Percentiles rank a stretch among this genome's conserved stretches.
phyloP scores from a whole-genome alignment of 73 alveolate genomes.

The Paramecium bursaria region DNA sequence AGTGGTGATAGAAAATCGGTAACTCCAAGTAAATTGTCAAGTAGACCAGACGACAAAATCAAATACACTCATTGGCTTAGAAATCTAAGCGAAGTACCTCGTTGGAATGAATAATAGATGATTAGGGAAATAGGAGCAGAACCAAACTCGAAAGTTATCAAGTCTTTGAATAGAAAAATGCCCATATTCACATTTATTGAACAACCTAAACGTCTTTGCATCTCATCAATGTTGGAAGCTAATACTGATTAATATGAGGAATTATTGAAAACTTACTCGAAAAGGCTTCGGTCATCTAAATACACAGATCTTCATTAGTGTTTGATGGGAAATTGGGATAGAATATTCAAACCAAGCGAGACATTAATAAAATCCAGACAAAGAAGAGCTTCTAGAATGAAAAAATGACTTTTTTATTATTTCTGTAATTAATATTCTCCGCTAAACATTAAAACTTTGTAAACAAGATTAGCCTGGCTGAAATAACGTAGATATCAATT shows the following conservation, averaged over 20 bases:
- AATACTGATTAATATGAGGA: constrained; percentile 21
- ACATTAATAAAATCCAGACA: too few relatives aligned
- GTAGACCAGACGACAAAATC: background rate
- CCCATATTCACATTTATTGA: background rate
- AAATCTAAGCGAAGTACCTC: constrained; percentile 2
- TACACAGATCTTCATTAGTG: constrained; percentile 28
- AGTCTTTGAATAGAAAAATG: background rate
- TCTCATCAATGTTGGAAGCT: constrained; percentile 29
- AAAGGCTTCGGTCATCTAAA: constrained; percentile 39
- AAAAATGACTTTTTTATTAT: too few relatives aligned
- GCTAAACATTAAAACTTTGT: too few relatives aligned
- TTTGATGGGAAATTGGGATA: constrained; percentile 55
- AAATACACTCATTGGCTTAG: constrained; percentile 1
- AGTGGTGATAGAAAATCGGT: constrained; percentile 5
- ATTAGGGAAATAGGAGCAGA: constrained; percentile 16
- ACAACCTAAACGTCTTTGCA: background rate
- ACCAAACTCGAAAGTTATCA: constrained; percentile 3
- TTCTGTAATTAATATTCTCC: too few relatives aligned
- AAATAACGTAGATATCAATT: too few relatives aligned
- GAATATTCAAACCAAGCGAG: too few relatives aligned
- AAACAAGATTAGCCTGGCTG: too few relatives aligned
- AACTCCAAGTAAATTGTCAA: background rate
- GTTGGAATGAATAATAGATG: constrained; percentile 41
- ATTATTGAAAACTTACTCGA: constrained; percentile 27
- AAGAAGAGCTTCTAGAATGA: too few relatives aligned